Conservation (phyloP, 768 basidiomycete species). For the Stropharia rugosoannulata region DNA sequence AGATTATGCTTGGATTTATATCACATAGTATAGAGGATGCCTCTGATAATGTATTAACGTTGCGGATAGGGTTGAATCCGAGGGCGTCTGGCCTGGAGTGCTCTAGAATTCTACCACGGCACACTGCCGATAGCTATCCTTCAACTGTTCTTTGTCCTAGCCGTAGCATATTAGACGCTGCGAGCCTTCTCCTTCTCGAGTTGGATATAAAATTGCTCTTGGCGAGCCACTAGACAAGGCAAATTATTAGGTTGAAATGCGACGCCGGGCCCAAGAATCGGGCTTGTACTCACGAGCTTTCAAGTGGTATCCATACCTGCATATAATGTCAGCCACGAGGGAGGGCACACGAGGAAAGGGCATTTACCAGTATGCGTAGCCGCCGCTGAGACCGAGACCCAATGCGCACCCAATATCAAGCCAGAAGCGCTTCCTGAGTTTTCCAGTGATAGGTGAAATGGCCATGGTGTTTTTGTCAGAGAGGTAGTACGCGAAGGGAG, state of each 20-base stretch:
- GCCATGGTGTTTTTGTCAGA: conserved; percentile 50
- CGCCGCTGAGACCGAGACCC: conserved; percentile 73
- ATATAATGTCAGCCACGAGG: conserved; percentile 18
- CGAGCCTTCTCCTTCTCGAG: conserved; percentile 62
- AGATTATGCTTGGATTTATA: conserved; percentile 21
- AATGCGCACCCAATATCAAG: conserved; percentile 75
- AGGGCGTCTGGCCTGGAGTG: conserved; percentile 12
- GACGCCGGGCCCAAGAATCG: neutral
- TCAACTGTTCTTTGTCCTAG: conserved; percentile 3
- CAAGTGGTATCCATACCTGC: conserved; percentile 83
- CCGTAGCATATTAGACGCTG: conserved; percentile 17
- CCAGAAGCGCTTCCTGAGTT: conserved; percentile 91
- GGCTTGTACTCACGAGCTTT: conserved; percentile 58
- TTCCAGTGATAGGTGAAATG: conserved; percentile 91
- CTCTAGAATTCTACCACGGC: conserved; percentile 20
- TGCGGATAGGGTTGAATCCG: conserved; percentile 8
- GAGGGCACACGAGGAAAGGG: conserved; percentile 8
- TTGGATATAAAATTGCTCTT: conserved; percentile 86
- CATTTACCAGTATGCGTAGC: conserved; percentile 82
- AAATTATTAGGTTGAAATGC: neutral
- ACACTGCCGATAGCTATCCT: conserved; percentile 5
- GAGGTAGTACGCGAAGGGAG: conserved; percentile 32
- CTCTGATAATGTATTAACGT: conserved; percentile 15
- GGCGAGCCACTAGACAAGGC: conserved; percentile 60
- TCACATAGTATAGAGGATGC: conserved; percentile 20